A percentile compares a stretch with the other conserved stretches of the same genome.
phyloP scores from a whole-genome alignment of 2,329 filamentous ascomycete genomes.

The Phyllosticta citribraziliensis region DNA sequence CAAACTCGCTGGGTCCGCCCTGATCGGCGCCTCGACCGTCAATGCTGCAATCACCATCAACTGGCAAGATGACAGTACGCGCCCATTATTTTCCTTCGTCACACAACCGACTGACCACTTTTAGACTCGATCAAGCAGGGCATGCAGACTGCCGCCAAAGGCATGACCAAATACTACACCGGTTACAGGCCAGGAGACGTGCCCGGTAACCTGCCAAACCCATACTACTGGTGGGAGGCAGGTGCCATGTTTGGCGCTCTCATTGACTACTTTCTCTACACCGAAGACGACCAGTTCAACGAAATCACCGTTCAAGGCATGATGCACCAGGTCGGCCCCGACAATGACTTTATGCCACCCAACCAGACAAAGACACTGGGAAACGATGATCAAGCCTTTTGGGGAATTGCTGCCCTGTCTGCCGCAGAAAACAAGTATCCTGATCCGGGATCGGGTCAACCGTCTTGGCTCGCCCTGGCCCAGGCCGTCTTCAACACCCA shows the following conservation, averaged over 20 bases:
- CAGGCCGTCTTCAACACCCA: slow-evolving; percentile 31
- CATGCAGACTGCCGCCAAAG: slow-evolving; percentile 5
- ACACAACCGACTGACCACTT: background rate
- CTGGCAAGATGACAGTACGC: slow-evolving; percentile 7
- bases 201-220: slow-evolving; percentile 40
- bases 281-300: slow-evolving; percentile 30
- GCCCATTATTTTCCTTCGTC: background rate
- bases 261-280: slow-evolving; percentile 35
- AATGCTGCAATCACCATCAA: slow-evolving; percentile 21
- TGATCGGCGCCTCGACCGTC: slow-evolving; percentile 21
- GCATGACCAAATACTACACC: slow-evolving; percentile 10
- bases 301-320: slow-evolving; percentile 43
- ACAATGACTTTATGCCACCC: slow-evolving; percentile 59
- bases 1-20: slow-evolving; percentile 22
- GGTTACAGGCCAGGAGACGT: slow-evolving; percentile 8
- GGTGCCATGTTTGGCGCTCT: slow-evolving; percentile 31
- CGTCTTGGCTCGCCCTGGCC: slow-evolving; percentile 35
- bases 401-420: slow-evolving; percentile 49
- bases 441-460: slow-evolving; percentile 23
- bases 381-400: slow-evolving; percentile 51
- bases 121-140: slow-evolving; percentile 7
- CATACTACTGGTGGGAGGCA: slow-evolving; percentile 36
- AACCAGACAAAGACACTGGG: slow-evolving; percentile 31
- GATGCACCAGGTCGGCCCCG: slow-evolving; percentile 62
- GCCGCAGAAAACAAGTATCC: slow-evolving; percentile 45